Conservation (phyloP, 169 alveolate species). For the Hammondia hammondi region DNA sequence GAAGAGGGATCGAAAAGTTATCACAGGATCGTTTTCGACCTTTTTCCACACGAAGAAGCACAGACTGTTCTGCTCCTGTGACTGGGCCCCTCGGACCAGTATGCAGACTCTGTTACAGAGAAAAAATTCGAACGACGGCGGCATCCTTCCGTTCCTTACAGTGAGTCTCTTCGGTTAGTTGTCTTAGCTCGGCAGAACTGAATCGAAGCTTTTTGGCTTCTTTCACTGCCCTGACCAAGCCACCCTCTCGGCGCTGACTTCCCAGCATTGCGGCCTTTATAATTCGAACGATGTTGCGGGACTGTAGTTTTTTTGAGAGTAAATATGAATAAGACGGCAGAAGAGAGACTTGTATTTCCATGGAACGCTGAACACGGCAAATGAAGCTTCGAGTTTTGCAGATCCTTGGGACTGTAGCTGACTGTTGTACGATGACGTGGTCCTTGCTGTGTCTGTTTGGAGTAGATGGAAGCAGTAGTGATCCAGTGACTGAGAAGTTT, state of each 20-base stretch:
- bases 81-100: background rate
- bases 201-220: slow-evolving; percentile 66
- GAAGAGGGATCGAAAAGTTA: background rate
- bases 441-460: too few relatives aligned
- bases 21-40: background rate
- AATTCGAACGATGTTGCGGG: too few relatives aligned
- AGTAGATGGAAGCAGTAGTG: too few relatives aligned
- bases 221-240: background rate
- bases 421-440: too few relatives aligned
- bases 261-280: slow-evolving; percentile 9
- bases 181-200: slow-evolving; percentile 59
- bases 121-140: background rate
- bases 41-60: background rate
- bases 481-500: too few relatives aligned
- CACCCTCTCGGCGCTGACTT: slow-evolving; percentile 30
- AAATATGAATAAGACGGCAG: too few relatives aligned
- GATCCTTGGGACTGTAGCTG: too few relatives aligned
- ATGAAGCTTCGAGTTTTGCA: too few relatives aligned
- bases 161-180: slow-evolving; percentile 58
- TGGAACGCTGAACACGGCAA: too few relatives aligned
- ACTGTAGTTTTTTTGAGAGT: too few relatives aligned
- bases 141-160: slow-evolving; percentile 32
- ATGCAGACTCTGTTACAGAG: background rate
- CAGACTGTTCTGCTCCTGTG: background rate
- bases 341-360: too few relatives aligned